Conservation (phyloP, 257 asterid species). For the Avicennia marina region DNA sequence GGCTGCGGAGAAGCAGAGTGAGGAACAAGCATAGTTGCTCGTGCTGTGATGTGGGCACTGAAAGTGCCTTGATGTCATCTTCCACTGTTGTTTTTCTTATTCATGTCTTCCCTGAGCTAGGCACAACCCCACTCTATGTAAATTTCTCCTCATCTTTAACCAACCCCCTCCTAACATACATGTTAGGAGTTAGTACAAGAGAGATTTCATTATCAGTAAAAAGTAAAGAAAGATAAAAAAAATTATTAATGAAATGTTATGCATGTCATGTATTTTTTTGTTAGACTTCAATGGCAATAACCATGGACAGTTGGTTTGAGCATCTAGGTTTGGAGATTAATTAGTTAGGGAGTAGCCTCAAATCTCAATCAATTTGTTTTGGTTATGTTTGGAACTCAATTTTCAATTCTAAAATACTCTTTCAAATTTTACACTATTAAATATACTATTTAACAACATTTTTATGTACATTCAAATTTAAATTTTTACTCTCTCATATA, state of each 20-base stretch:
- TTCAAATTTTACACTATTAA: too few relatives aligned
- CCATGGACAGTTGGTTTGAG: too few relatives aligned
- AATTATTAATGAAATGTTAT: too few relatives aligned
- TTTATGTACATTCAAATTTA: too few relatives aligned
- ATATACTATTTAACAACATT: too few relatives aligned
- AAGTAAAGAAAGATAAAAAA: neutral
- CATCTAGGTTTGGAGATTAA: too few relatives aligned
- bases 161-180: too few relatives aligned
- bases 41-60: slow-evolving; percentile 42
- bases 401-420: too few relatives aligned
- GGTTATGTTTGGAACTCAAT: too few relatives aligned
- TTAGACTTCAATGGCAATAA: neutral
- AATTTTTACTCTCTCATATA: too few relatives aligned
- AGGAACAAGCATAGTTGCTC: slow-evolving; percentile 42
- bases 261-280: too few relatives aligned
- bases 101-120: slow-evolving; percentile 53
- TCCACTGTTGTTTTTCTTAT: slow-evolving; percentile 39
- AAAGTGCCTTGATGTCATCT: slow-evolving; percentile 21
- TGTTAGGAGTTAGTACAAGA: too few relatives aligned
- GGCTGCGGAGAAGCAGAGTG: neutral
- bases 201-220: neutral
- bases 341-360: neutral
- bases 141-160: slow-evolving; percentile 6
- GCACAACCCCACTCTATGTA: slow-evolving; percentile 59
- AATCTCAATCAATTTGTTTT: neutral